Base-by-base conservation (phyloP, 176 grass and related monocot species). In the Oryza meyeriana region DNA sequence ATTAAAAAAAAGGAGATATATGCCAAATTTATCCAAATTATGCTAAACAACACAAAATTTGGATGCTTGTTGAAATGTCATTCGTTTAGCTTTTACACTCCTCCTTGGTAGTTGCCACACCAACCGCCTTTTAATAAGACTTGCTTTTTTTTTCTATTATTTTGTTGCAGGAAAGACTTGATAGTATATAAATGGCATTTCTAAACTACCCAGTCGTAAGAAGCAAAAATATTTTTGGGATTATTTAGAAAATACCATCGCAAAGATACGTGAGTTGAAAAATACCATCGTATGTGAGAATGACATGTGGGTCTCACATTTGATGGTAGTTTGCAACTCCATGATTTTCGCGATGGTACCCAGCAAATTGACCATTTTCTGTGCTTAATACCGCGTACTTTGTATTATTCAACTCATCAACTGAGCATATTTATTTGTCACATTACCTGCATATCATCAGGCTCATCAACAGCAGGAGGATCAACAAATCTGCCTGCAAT, bases 371-470 rank as follows among this genome's bases (percentile, higher is more conserved):
- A n/a, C n/a, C n/a, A 26, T 18, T 79, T 66, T 33, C 10, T 34
- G 29, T 79, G 31, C 42, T 69, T 81, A 58, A 6, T 57, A 29
- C n/a, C n/a, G 22, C 29, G 64, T 7, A 79, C 42, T 27, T 67
- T 42, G 66, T 52, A 50, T 34, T 64, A 30, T 66, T 61, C 63
- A 79, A 66, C 41, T 48, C 2, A 67, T 62, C 77, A 79, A 50
- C 41, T 48, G 4, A 67, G 45, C 78, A 70, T 14, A 70, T 66
- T 70, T 25, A 34, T 81, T 70, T 24, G n/a, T 81, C 48, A 29
- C 47, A 26, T 61, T 81, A 98, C 95, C 95, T 94, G 91, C 61
- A 88, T 85, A 89, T 98, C 90, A 81, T 93, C 90, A 82, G 92
- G 86, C 72, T 93, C 92, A 62, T 94, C 70, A 77, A 44, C 84